phyloP scores from a whole-genome alignment of 306 rosid species.

The Medicago truncatula region MtrunA17r5.0-ANR NC_053044.1:26267001-26267500 shows the following conservation, averaged over 20 bases:
- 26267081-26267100: conserved; percentile 36
- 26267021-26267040: conserved; percentile 40
- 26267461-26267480: conserved; percentile 53
- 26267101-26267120: conserved; percentile 44
- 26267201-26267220: conserved; percentile 25
- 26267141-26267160: conserved; percentile 10
- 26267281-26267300: conserved; percentile 45
- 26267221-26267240: conserved; percentile 45
- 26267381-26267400: conserved; percentile 49
- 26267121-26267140: conserved; percentile 34
- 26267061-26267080: background rate
- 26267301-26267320: conserved; percentile 53
- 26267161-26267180: conserved; percentile 41
- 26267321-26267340: conserved; percentile 15
- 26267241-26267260: conserved; percentile 38
- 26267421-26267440: conserved; percentile 50
- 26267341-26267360: conserved; percentile 23
- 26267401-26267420: conserved; percentile 49
- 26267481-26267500: conserved; percentile 49
- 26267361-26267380: conserved; percentile 39
- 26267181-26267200: conserved; percentile 32
- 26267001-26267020: conserved; percentile 35
- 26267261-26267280: conserved; percentile 44
- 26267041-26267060: conserved; percentile 24
- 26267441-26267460: conserved; percentile 48